These are phyloP conservation scores for Ballota nigra DNA, from an alignment of 257 asterid genomes.

Conservation along the genomic window DNA sequence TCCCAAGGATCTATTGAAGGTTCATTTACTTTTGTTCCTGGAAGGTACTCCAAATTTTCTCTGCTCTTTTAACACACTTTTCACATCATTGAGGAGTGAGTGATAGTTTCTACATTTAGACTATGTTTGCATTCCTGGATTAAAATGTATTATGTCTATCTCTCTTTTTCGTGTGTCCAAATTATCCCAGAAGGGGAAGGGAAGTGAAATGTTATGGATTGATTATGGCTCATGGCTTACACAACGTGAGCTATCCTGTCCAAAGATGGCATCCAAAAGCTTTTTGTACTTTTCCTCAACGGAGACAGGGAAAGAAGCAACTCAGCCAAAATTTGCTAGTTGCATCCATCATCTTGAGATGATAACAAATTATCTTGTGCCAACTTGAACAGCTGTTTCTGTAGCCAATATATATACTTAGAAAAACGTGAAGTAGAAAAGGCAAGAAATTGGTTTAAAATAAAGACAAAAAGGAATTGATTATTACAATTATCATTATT, in stretches of 20 bases:
- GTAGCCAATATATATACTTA: neutral
- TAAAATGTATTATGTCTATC: neutral
- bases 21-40: constrained; percentile 82
- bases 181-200: neutral
- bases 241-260: neutral
- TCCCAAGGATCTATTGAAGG: constrained; percentile 79
- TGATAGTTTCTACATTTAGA: neutral
- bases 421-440: constrained; percentile 1
- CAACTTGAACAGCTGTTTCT: neutral
- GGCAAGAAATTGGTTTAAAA: too few relatives aligned
- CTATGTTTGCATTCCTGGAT: constrained; percentile 2
- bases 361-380: neutral
- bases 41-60: constrained; percentile 53
- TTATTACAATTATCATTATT: neutral
- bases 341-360: neutral
- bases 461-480: too few relatives aligned
- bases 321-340: neutral
- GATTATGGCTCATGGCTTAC: neutral
- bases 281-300: neutral
- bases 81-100: neutral
- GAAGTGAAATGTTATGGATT: neutral
- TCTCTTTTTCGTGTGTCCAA: neutral
- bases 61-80: neutral
- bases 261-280: neutral
- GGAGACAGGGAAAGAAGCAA: neutral